phyloP scores from a whole-genome alignment of 73 alveolate genomes.

The Uronychia binucleata region DNA sequence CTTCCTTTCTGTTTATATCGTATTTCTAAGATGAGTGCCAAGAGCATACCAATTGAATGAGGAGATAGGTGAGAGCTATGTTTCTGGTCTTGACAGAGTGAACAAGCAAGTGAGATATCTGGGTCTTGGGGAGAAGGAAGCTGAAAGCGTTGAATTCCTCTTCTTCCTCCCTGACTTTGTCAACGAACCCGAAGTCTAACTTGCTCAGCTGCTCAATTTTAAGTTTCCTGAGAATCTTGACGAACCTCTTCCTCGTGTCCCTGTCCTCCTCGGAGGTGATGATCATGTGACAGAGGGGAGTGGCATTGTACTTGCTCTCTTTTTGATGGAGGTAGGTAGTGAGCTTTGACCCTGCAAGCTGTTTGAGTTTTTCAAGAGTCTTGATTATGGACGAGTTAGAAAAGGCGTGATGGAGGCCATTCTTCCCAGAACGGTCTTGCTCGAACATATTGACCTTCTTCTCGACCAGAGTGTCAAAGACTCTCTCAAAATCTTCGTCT shows the following conservation, averaged over 20 bases:
- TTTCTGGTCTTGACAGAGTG: neutral
- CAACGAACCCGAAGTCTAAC: neutral
- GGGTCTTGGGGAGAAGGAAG: too few species aligned
- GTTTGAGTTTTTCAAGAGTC: neutral
- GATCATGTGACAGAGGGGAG: neutral
- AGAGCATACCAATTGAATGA: neutral
- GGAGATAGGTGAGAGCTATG: neutral
- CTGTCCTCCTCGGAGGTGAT: neutral
- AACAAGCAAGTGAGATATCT: neutral
- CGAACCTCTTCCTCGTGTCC: neutral
- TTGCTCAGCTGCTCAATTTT: neutral
- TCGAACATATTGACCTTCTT: constrained; percentile 1
- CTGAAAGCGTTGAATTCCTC: too few species aligned
- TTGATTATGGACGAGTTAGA: neutral
- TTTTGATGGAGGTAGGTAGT: neutral
- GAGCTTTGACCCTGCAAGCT: neutral
- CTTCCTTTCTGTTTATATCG: neutral
- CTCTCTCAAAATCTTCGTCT: neutral
- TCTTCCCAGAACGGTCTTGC: constrained; percentile 3
- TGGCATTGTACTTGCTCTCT: neutral
- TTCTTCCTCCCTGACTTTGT: neutral
- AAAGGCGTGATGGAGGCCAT: neutral
- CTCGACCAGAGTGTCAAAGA: neutral
- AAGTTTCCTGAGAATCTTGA: too few species aligned
- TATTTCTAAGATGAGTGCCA: neutral